Evolutionary conservation across 768 basidiomycete species (phyloP).

Genomic region (Trametes gibbosa): DNA sequence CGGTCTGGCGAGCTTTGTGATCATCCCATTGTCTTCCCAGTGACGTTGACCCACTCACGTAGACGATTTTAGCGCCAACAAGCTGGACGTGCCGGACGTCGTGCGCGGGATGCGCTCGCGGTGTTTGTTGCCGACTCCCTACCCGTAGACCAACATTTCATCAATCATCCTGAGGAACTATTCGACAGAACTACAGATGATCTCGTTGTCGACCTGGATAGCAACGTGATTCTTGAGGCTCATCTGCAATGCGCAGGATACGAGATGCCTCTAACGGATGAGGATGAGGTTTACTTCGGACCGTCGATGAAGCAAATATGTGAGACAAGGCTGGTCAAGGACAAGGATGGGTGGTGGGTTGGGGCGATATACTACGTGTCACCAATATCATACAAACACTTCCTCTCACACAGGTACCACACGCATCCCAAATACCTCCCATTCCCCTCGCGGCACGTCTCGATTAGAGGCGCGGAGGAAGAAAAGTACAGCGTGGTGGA

Average conservation of each 20-base stretch:
- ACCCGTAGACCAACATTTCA: slow-evolving; percentile 75
- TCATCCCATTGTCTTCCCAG: no score
- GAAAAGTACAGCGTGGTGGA: slow-evolving; percentile 78
- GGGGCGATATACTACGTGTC: background rate
- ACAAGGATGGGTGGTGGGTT: slow-evolving; percentile 77
- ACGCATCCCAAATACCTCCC: slow-evolving; percentile 78
- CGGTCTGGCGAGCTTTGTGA: slow-evolving; percentile 74
- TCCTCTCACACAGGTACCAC: slow-evolving; percentile 61
- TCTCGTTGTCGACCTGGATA: slow-evolving; percentile 70
- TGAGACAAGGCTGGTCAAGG: slow-evolving; percentile 54
- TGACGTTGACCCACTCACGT: no score
- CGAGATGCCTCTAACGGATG: slow-evolving; percentile 74
- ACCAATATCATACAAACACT: background rate
- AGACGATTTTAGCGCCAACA: slow-evolving; percentile 66
- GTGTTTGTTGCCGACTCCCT: slow-evolving; percentile 66
- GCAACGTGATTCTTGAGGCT: slow-evolving; percentile 71
- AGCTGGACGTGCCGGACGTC: slow-evolving; percentile 81
- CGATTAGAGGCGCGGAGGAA: slow-evolving; percentile 74
- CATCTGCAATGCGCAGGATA: slow-evolving; percentile 86
- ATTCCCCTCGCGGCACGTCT: slow-evolving; percentile 67
- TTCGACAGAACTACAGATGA: slow-evolving; percentile 62
- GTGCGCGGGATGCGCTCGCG: slow-evolving; percentile 75
- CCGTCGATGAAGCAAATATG: slow-evolving; percentile 57
- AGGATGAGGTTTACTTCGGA: slow-evolving; percentile 75
- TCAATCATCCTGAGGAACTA: slow-evolving; percentile 64